Evolutionary conservation across 2,329 filamentous ascomycete species (phyloP).

Genomic region (Colletotrichum acutatum): DNA sequence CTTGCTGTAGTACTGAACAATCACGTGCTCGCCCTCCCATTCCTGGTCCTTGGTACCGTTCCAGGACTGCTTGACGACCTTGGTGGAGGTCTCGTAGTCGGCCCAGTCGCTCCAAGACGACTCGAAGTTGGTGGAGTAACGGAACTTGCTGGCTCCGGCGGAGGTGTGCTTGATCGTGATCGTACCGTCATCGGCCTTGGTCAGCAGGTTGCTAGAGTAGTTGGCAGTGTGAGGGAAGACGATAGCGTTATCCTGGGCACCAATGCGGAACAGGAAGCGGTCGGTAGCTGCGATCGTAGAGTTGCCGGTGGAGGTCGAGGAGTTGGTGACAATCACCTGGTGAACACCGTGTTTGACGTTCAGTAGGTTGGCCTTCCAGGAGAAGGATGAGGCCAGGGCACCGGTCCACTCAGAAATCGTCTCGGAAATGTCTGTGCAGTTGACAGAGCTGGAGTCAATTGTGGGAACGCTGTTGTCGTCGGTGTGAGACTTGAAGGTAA

Average conservation of each 20-base stretch:
- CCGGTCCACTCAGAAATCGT: constrained; percentile 55
- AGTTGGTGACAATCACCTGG: constrained; percentile 66
- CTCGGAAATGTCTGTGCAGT: constrained; percentile 54
- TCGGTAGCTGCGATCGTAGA: constrained; percentile 63
- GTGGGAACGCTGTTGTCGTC: constrained; percentile 54
- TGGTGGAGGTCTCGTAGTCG: constrained; percentile 62
- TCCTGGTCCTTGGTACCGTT: constrained; percentile 65
- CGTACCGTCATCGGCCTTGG: constrained; percentile 50
- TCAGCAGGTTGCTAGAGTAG: constrained; percentile 60
- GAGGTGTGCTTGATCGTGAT: constrained; percentile 64
- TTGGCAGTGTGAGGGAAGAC: constrained; percentile 40
- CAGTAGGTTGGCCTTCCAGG: constrained; percentile 60
- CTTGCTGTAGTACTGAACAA: constrained; percentile 73
- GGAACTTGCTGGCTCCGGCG: constrained; percentile 71
- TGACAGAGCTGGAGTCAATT: constrained; percentile 55
- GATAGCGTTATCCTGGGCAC: constrained; percentile 26
- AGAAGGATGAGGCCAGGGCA: constrained; percentile 64
- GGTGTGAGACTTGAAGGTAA: constrained; percentile 65
- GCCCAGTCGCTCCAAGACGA: constrained; percentile 69
- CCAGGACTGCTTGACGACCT: constrained; percentile 63
- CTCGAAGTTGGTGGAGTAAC: constrained; percentile 72
- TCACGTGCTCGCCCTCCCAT: constrained; percentile 71
- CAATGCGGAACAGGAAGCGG: constrained; percentile 58
- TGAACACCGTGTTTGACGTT: constrained; percentile 74
- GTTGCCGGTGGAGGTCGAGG: constrained; percentile 53